Percentiles rank a stretch among this genome's conserved stretches.
These are phyloP conservation scores for Ilyonectria sp. DNA, from an alignment of 2,329 filamentous ascomycete genomes.

Conservation along the genomic window DNA sequence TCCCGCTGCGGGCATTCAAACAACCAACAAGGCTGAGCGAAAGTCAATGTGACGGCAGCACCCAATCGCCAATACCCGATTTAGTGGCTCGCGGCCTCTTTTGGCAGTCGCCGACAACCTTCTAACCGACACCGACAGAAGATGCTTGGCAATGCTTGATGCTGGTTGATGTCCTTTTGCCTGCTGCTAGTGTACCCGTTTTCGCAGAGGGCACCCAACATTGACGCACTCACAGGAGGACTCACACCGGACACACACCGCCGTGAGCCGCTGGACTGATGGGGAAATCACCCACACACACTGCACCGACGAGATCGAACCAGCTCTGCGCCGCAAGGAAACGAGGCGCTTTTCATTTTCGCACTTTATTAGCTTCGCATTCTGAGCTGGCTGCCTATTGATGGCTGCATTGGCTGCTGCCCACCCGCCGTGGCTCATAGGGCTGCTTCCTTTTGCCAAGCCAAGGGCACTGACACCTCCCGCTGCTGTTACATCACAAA, in stretches of 20 bases:
- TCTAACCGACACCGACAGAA: background rate
- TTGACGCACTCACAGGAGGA: conserved; percentile 15
- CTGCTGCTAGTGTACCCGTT: conserved; percentile 1
- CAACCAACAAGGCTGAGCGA: conserved; percentile 33
- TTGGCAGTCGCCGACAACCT: conserved; percentile 38
- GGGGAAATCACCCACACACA: background rate
- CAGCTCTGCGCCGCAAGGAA: background rate
- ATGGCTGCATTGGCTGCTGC: background rate
- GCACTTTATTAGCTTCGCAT: background rate
- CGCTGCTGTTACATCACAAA: conserved; percentile 7
- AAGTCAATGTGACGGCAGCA: conserved; percentile 21
- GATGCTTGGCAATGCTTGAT: conserved; percentile 19
- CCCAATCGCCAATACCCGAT: conserved; percentile 24
- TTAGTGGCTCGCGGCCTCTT: conserved; percentile 33
- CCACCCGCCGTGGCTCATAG: conserved; percentile 41
- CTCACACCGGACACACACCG: background rate
- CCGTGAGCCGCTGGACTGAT: background rate
- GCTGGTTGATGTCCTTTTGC: conserved; percentile 12
- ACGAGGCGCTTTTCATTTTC: background rate
- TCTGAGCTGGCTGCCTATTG: background rate
- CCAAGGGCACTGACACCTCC: conserved; percentile 14
- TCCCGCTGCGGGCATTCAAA: conserved; percentile 24
- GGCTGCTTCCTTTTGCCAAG: conserved; percentile 35
- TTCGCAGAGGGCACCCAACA: conserved; percentile 9
- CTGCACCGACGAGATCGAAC: background rate